These are phyloP conservation scores for Berberis vulgaris DNA, from an alignment of 164 flowering plant species.

Conservation along the genomic window DNA sequence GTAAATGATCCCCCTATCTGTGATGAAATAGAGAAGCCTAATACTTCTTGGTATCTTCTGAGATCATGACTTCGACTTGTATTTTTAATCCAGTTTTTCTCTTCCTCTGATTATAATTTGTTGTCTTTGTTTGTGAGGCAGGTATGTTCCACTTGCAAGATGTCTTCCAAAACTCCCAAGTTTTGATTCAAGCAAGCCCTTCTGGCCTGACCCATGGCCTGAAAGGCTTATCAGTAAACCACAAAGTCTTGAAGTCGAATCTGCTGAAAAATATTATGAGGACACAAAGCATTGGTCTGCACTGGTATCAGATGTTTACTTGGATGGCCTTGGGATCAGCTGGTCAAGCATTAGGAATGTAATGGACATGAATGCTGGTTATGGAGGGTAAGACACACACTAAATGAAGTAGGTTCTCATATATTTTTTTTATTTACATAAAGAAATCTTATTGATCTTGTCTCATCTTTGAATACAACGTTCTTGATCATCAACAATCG, in stretches of 20 bases:
- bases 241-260: constrained; percentile 35
- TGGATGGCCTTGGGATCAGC: constrained; percentile 45
- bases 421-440: not conserved
- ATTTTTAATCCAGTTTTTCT: not conserved
- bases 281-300: constrained; percentile 63
- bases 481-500: no score
- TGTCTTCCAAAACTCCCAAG: constrained; percentile 46
- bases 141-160: constrained; percentile 65
- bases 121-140: constrained; percentile 14
- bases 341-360: constrained; percentile 80
- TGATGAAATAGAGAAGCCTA: constrained; percentile 24
- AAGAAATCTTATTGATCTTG: not conserved
- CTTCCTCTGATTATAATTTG: not conserved
- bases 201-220: constrained; percentile 86
- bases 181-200: constrained; percentile 12
- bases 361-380: constrained; percentile 97
- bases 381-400: constrained; percentile 71
- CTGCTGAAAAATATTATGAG: constrained; percentile 33
- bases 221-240: constrained; percentile 67
- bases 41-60: constrained; percentile 54
- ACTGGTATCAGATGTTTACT: constrained; percentile 59
- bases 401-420: not conserved
- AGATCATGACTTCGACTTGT: not conserved
- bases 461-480: no score
- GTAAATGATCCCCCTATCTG: constrained; percentile 63